These are phyloP conservation scores for Dothideomycetes sp. DNA, from an alignment of 2,329 filamentous ascomycete genomes.

Conservation along the genomic window DNA sequence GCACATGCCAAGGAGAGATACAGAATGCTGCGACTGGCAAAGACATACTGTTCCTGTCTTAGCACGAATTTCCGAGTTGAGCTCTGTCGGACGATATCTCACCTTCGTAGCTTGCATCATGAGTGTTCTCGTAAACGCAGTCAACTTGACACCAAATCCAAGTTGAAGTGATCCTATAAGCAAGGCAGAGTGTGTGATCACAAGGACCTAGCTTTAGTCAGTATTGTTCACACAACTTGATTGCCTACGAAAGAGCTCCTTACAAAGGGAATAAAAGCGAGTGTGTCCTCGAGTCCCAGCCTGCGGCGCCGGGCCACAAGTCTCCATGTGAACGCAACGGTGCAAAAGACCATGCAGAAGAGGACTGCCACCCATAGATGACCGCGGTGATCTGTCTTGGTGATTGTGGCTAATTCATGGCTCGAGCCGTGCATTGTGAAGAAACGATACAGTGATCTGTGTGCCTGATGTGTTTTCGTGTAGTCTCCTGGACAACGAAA, in stretches of 20 bases:
- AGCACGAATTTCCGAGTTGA: no score
- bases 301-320: neutral
- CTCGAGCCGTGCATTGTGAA: neutral
- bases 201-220: neutral
- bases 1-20: conserved; percentile 3
- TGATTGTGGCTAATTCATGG: neutral
- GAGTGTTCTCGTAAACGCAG: neutral
- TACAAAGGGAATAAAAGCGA: conserved; percentile 4
- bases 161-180: neutral
- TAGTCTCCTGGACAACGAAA: no score
- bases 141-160: neutral
- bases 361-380: conserved; percentile 6
- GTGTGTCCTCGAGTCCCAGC: conserved; percentile 5
- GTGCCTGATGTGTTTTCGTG: no score
- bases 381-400: neutral
- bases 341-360: neutral
- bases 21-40: conserved; percentile 1
- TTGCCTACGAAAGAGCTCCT: neutral
- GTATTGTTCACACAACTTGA: neutral
- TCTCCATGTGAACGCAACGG: neutral
- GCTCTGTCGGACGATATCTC: neutral
- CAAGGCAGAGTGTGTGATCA: conserved; percentile 5
- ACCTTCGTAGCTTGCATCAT: conserved; percentile 2
- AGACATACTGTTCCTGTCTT: conserved; percentile 4
- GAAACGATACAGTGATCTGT: no score